Conservation (phyloP, 352 stramenopile genomes). For the Globisporangium apiculatum region DNA sequence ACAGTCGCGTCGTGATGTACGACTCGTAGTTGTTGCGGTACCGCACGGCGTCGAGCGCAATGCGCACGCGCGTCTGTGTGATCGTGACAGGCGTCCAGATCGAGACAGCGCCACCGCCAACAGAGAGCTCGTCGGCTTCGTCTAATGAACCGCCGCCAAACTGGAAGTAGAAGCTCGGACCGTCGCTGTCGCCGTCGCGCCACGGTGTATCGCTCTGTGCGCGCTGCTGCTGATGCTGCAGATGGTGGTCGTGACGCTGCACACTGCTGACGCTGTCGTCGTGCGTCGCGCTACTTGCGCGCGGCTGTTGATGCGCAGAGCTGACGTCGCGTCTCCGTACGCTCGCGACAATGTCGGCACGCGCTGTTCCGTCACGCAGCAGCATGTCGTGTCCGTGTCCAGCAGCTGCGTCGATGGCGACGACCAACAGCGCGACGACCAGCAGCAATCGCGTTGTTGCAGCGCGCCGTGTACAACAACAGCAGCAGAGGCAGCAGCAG, state of each 20-base stretch:
- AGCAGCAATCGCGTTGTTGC: not conserved
- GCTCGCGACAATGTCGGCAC: not conserved
- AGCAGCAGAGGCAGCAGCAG: too few relatives aligned
- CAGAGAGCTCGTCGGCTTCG: constrained; percentile 1
- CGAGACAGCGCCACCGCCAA: constrained; percentile 1
- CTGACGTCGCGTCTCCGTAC: not conserved
- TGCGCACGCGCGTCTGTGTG: constrained; percentile 13
- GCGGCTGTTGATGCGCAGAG: not conserved
- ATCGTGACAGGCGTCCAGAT: constrained; percentile 19
- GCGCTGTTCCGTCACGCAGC: not conserved
- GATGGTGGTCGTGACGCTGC: not conserved
- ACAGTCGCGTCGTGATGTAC: constrained; percentile 23
- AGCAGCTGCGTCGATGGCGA: not conserved
- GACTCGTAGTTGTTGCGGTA: constrained; percentile 34
- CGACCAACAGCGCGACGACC: not conserved
- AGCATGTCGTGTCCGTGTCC: not conserved
- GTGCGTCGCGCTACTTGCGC: not conserved
- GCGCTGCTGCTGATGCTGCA: not conserved
- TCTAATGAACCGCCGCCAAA: not conserved
- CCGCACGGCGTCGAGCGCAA: constrained; percentile 29
- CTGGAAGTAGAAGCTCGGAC: constrained; percentile 1
- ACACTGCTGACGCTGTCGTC: not conserved
- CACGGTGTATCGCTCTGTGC: not conserved
- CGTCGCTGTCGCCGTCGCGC: not conserved
- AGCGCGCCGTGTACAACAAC: too few relatives aligned